phyloP scores from a whole-genome alignment of 768 basidiomycete genomes.

The Leccinellum luteum region DNA sequence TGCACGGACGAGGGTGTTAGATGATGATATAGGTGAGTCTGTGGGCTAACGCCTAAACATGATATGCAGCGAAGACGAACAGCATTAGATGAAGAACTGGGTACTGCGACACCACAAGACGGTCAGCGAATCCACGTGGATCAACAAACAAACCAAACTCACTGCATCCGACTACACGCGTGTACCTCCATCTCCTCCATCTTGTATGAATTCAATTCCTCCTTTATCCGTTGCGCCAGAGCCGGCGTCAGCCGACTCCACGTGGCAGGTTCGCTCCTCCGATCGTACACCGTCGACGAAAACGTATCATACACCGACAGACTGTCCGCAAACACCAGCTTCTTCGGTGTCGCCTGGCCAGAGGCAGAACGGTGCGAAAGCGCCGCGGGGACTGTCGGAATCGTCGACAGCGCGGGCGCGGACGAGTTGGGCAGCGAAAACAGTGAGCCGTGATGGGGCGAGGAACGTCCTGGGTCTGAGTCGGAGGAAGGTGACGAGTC shows the following conservation, averaged over 20 bases:
- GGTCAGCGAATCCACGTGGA: not conserved
- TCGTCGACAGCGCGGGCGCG: conserved; percentile 77
- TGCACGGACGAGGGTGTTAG: conserved; percentile 12
- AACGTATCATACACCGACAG: conserved; percentile 98
- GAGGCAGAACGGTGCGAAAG: conserved; percentile 76
- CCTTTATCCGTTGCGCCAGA: conserved; percentile 95
- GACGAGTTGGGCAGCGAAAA: conserved; percentile 89
- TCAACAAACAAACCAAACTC: conserved; percentile 32
- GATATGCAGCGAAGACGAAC: conserved; percentile 25
- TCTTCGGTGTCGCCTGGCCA: conserved; percentile 67
- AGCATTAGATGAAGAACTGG: conserved; percentile 79
- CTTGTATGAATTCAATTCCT: conserved; percentile 97
- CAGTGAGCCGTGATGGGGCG: conserved; percentile 41
- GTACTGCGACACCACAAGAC: conserved; percentile 64
- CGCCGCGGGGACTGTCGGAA: conserved; percentile 45
- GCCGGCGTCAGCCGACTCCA: conserved; percentile 95
- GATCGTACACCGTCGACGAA: conserved; percentile 85
- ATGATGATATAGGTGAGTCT: conserved; percentile 27
- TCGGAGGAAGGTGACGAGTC: conserved; percentile 35
- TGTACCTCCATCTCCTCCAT: conserved; percentile 99
- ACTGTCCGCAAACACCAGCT: conserved; percentile 86
- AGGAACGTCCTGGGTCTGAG: conserved; percentile 35
- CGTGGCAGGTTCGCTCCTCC: conserved; percentile 93
- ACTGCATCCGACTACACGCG: conserved; percentile 88
- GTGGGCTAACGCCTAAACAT: conserved; percentile 30